phyloP scores from a whole-genome alignment of 148 eudicot genomes.

The Spergularia bocconei region DNA sequence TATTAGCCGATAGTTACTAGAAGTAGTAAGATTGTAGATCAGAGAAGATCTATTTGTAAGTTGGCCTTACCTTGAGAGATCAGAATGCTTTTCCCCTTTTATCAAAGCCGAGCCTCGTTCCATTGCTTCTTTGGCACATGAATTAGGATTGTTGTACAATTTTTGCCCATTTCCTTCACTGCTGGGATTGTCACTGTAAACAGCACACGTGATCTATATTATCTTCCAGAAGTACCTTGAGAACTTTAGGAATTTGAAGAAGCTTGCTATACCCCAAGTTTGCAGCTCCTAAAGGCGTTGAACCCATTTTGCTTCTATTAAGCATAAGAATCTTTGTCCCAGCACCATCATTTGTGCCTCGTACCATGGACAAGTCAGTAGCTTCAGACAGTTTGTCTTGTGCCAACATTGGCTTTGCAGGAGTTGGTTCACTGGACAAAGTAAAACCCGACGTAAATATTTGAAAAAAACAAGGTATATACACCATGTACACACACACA shows the following conservation, averaged over 20 bases:
- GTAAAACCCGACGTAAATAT: background rate
- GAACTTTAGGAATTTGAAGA: background rate
- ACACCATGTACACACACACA: background rate
- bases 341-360: conserved; percentile 34
- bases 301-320: conserved; percentile 25
- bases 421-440: conserved; percentile 43
- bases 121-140: conserved; percentile 32
- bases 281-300: conserved; percentile 21
- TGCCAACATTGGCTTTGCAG: conserved; percentile 24
- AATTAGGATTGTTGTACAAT: conserved; percentile 22
- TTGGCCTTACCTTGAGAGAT: conserved; percentile 24
- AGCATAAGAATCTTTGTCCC: conserved; percentile 32
- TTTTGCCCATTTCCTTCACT: conserved; percentile 31
- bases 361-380: conserved; percentile 28
- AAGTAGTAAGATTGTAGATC: background rate
- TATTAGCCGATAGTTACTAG: background rate
- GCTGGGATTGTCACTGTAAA: conserved; percentile 28
- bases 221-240: conserved; percentile 7
- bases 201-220: conserved; percentile 13
- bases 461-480: background rate
- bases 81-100: conserved; percentile 30
- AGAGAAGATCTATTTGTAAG: background rate
- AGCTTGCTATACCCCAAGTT: conserved; percentile 39
- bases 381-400: conserved; percentile 29
- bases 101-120: conserved; percentile 23